Base-by-base conservation (phyloP, 2,329 filamentous ascomycete species). In the Microdochium bolleyi region DNA sequence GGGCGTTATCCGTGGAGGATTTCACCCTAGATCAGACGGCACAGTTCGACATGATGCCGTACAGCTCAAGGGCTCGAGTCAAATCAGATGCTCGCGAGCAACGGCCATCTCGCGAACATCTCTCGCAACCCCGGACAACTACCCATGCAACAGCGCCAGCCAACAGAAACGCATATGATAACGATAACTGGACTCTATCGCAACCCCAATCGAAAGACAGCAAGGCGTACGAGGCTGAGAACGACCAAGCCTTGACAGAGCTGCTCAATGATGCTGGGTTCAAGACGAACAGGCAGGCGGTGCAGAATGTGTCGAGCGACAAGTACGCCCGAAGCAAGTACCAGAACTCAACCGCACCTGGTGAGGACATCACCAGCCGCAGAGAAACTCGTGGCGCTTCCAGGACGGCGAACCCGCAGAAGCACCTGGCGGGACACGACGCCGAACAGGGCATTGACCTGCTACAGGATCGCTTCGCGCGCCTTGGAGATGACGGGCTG, bases 391-490 rank as follows among this genome's bases (percentile, higher is more conserved):
- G 21, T 3, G 24, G 21, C 24, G 3, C 24, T 8, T 16, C 24
- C 3, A 30, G 14, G 8, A 14, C 48, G 53, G 54, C 55, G 54
- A 10, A 56, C 57, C 11, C 63, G 62, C n/a, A 54, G 67, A 13
- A 30, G 55, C 13, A 63, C 64, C 30, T 50, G 57, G 13, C 60
- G 59, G 8, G 24, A 19, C 16, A 16, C 19, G 61, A 56, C n/a
- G 65, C 68, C 7, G 61, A 68, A 1, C 66, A 61, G 19, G 62
- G 66, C 16, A 70, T 77, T 46, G 77, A 80, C 55, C 65, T 78
- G 2, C 54, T 79, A 7, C 67, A 72, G 49, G 68, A 74, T 55
- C 70, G 67, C 11, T 79, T 75, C 57, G 71, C 71, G 9, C 70
- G 70, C 9, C 65, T 79, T 1, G 76, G 74, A 7, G 65, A 69